Base-by-base conservation (phyloP, 805 yeast species). In the Candida tibetensis region DNA sequence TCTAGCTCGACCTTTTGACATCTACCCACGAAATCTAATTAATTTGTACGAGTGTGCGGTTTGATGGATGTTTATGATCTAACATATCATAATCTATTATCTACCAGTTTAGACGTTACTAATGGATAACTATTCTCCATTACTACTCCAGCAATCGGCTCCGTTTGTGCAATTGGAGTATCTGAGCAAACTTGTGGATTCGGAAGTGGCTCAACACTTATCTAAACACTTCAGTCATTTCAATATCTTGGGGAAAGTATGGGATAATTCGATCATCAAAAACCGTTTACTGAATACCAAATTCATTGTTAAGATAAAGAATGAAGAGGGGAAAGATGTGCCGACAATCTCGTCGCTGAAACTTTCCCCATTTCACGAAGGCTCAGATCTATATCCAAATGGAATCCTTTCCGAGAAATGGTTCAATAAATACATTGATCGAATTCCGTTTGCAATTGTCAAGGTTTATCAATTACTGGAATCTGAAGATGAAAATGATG, bases 71-170 rank as follows among this genome's bases (percentile, higher is more conserved):
- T n/a, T n/a, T n/a, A n/a, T n/a, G n/a, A n/a, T n/a, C n/a, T n/a
- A n/a, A n/a, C n/a, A n/a, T n/a, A n/a, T n/a, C n/a, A n/a, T n/a
- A n/a, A n/a, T n/a, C n/a, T n/a, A n/a, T n/a, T n/a, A 60, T 91
- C 91, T 42, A 91, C 82, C 14, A 83, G 84, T 40, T 87, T 96
- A 2, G 88, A 70, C 91, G 82, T 85, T 29, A 14, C 44, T 41
- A 7, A 37, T 69, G 74, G 67, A 69, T 23, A 45, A 53, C 41
- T 68, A 65, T 37, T 49, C 56, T 36, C 30, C 34, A 4, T 32
- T 44, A 14, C 55, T 48, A 23, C 45, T 62, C 13, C 66, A 58
- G 49, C 65, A 62, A 40, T 45, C 59, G 46, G 68, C 69, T 13
- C 74, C 74, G 4, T 55, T 62, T 17, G 43, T 54, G n/a, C 45